A percentile compares a stretch with the other conserved stretches of the same genome.
Evolutionary conservation across 73 alveolate species (phyloP).

Genomic region (Urostyla sp.): DNA sequence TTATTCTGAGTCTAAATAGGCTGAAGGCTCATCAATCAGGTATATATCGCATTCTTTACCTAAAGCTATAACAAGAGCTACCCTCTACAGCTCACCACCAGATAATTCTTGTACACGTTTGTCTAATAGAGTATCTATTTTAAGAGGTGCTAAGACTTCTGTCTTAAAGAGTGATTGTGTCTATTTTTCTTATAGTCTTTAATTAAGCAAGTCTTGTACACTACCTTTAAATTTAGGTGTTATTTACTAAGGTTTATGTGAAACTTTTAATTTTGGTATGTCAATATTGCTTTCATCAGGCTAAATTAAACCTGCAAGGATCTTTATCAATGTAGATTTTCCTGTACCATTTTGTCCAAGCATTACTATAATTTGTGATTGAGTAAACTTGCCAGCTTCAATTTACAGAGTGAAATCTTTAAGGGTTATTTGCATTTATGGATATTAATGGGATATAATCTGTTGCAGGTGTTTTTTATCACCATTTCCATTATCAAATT

Average conservation of each 20-base stretch:
- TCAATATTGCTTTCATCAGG: constrained; percentile 65
- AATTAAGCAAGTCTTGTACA: constrained; percentile 81
- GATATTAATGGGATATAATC: constrained; percentile 76
- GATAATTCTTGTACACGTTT: constrained; percentile 88
- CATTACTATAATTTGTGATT: constrained; percentile 93
- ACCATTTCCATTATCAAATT: constrained; percentile 33
- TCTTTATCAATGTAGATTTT: constrained; percentile 94
- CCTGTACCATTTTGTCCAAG: constrained; percentile 99
- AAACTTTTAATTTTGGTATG: constrained; percentile 88
- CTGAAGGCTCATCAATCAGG: constrained; percentile 98
- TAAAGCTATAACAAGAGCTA: constrained; percentile 92
- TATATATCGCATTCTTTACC: constrained; percentile 96
- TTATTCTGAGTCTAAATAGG: constrained; percentile 97
- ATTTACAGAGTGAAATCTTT: constrained; percentile 82
- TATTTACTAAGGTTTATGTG: constrained; percentile 95
- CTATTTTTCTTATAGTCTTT: constrained; percentile 78
- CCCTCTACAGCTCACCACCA: constrained; percentile 99
- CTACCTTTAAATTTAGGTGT: constrained; percentile 94
- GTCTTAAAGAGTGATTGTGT: constrained; percentile 91
- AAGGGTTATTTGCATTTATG: constrained; percentile 83
- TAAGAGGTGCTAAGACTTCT: constrained; percentile 95
- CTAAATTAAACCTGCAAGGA: constrained; percentile 90
- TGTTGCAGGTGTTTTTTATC: constrained; percentile 71
- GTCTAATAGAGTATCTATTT: constrained; percentile 89
- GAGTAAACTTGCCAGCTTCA: constrained; percentile 90